Evolutionary conservation across 805 yeast species (phyloP).

Genomic region (Candida boidinii): DNA sequence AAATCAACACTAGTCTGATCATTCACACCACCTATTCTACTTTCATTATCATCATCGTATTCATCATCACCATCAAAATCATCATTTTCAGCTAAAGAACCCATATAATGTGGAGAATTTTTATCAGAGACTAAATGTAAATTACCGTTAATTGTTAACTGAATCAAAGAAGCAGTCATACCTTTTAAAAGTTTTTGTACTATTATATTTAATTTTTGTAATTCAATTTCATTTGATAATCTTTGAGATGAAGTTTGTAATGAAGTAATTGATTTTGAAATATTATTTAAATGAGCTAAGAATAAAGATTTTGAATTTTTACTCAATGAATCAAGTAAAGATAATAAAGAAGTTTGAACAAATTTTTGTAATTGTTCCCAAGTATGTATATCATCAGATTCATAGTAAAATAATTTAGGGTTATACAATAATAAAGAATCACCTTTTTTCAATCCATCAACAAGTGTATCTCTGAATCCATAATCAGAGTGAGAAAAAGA

Average conservation of each 20-base stretch:
- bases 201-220: constrained; percentile 35
- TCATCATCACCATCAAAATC: constrained; percentile 11
- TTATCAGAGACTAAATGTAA: constrained; percentile 39
- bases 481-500: background rate
- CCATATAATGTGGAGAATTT: constrained; percentile 15
- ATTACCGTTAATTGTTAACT: constrained; percentile 56
- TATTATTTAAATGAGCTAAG: constrained; percentile 40
- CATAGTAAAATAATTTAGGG: constrained; percentile 45
- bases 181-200: constrained; percentile 43
- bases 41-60: background rate
- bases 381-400: constrained; percentile 46
- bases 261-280: constrained; percentile 43
- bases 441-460: constrained; percentile 4
- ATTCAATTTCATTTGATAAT: constrained; percentile 39
- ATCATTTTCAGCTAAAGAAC: constrained; percentile 7
- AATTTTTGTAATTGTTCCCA: constrained; percentile 51
- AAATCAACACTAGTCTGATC: constrained; percentile 7
- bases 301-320: constrained; percentile 45
- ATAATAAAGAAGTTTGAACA: constrained; percentile 36
- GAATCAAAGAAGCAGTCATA: constrained; percentile 47
- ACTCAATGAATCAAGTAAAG: constrained; percentile 44
- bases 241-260: constrained; percentile 50
- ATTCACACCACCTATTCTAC: constrained; percentile 5
- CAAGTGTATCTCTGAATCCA: constrained; percentile 6
- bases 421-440: constrained; percentile 12